Evolutionary conservation across 106 monocot genomes (phyloP).

Genomic region (Allium sativum): DNA sequence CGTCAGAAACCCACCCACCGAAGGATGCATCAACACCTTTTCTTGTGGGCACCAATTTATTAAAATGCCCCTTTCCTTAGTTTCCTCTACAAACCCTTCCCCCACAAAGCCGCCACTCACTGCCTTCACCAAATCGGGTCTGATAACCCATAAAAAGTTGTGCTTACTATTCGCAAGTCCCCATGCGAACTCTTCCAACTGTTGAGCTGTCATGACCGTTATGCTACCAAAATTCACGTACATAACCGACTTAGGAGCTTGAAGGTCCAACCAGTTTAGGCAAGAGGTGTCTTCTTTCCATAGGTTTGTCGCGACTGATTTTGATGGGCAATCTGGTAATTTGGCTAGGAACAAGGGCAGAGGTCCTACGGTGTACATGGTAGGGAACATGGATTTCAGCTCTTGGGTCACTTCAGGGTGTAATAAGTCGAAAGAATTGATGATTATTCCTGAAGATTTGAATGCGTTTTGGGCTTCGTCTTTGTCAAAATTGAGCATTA

Average conservation of each 20-base stretch:
- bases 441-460: conserved; percentile 34
- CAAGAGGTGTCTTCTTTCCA: conserved; percentile 6
- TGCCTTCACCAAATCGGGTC: not conserved
- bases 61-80: not conserved
- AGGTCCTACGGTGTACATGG: conserved; percentile 50
- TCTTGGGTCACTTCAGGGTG: conserved; percentile 32
- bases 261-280: not conserved
- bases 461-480: conserved; percentile 39
- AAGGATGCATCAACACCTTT: conserved; percentile 1
- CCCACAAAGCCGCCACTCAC: not conserved
- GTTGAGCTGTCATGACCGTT: not conserved
- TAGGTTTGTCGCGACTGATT: not conserved
- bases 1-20: conserved; percentile 2
- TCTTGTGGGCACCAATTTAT: conserved; percentile 7
- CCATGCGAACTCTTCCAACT: conserved; percentile 5
- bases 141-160: conserved; percentile 4
- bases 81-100: not conserved
- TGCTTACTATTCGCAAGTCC: conserved; percentile 2
- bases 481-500: conserved; percentile 28
- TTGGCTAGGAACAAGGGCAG: conserved; percentile 3
- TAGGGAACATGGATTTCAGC: conserved; percentile 34
- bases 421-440: conserved; percentile 61
- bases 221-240: conserved; percentile 6
- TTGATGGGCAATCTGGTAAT: not conserved
- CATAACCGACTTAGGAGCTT: not conserved